Percentiles rank a stretch among this genome's conserved stretches.
Conservation (phyloP, 2,329 filamentous ascomycete genomes). For the Penicillium occitanis region DNA sequence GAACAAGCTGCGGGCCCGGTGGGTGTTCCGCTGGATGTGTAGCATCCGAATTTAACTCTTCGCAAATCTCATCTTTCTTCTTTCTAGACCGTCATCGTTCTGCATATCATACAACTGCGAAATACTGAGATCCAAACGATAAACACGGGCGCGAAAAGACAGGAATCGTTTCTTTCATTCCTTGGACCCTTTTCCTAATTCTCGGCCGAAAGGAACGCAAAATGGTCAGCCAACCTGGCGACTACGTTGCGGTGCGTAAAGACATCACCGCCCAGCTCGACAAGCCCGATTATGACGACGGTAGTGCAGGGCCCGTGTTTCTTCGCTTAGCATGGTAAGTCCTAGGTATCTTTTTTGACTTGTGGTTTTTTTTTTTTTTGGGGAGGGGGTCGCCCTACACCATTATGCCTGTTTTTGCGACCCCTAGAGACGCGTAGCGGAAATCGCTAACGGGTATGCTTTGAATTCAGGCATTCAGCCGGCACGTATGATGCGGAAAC, state of each 20-base stretch:
- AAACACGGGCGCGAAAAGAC: not conserved
- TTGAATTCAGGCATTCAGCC: slow-evolving; percentile 55
- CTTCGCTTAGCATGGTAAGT: slow-evolving; percentile 62
- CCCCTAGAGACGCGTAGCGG: not conserved
- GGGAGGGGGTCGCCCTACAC: too few species aligned
- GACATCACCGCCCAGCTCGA: slow-evolving; percentile 56
- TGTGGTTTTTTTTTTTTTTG: not conserved
- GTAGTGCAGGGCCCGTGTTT: slow-evolving; percentile 62
- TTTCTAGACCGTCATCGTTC: not conserved
- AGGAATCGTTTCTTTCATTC: not conserved
- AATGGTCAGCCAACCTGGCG: slow-evolving; percentile 31
- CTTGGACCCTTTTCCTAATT: not conserved
- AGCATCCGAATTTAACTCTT: not conserved
- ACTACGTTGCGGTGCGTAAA: slow-evolving; percentile 53
- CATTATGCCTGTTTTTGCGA: not conserved
- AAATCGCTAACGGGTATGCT: slow-evolving; percentile 3
- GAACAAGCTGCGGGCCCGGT: not conserved
- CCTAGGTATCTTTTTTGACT: not conserved
- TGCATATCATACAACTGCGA: not conserved
- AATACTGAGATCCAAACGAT: not conserved
- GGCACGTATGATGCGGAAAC: slow-evolving; percentile 61
- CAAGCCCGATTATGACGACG: slow-evolving; percentile 65
- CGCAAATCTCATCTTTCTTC: not conserved
- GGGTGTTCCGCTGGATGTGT: not conserved
- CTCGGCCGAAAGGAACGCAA: slow-evolving; percentile 10